phyloP scores from a whole-genome alignment of 768 basidiomycete species.

The Russula emetica region DNA sequence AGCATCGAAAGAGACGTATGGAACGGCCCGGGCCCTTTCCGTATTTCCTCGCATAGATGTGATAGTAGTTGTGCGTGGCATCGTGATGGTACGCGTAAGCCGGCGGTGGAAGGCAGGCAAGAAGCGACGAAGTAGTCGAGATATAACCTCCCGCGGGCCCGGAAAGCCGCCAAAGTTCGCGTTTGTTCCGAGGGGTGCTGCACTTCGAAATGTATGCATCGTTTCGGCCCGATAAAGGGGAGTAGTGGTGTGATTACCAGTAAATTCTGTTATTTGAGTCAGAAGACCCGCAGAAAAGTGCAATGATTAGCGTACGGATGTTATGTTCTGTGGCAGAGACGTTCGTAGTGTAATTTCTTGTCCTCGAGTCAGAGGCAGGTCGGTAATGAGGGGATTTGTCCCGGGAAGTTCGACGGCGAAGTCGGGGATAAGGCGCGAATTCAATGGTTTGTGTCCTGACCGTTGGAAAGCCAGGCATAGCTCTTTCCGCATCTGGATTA shows the following conservation, averaged over 20 bases:
- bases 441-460: constrained; percentile 49
- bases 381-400: constrained; percentile 14
- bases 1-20: constrained; percentile 85
- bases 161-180: constrained; percentile 71
- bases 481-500: background rate
- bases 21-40: constrained; percentile 49
- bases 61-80: constrained; percentile 66
- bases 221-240: constrained; percentile 27
- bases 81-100: constrained; percentile 67
- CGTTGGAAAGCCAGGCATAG: constrained; percentile 26
- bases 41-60: constrained; percentile 41
- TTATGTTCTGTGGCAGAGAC: constrained; percentile 3
- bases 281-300: background rate
- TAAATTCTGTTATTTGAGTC: constrained; percentile 8
- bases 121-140: constrained; percentile 45
- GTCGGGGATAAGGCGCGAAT: constrained; percentile 42
- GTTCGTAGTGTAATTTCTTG: background rate
- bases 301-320: constrained; percentile 23
- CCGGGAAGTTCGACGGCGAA: constrained; percentile 30
- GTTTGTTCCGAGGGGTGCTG: constrained; percentile 34
- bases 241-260: constrained; percentile 19
- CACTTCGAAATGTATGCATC: constrained; percentile 26
- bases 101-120: constrained; percentile 61
- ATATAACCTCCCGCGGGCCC: constrained; percentile 56
- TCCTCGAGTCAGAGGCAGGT: constrained; percentile 6